A percentile compares a stretch with the other conserved stretches of the same genome.
These are phyloP conservation scores for Paratinospora sagittata DNA, from an alignment of 164 flowering plant genomes.

Conservation along the genomic window DNA sequence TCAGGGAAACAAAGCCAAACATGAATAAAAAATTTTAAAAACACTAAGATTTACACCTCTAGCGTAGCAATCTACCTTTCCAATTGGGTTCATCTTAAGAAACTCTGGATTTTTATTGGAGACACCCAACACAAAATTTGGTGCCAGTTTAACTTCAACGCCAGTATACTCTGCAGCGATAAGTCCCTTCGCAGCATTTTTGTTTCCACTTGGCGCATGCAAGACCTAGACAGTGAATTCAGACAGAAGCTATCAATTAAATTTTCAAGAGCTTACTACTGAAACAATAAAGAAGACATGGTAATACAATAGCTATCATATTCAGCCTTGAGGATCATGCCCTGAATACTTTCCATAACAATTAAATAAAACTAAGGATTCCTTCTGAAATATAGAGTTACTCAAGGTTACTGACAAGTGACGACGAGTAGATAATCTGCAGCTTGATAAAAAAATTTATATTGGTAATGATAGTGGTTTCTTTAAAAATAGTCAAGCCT, in stretches of 20 bases:
- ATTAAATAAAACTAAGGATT: too few species aligned
- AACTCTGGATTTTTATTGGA: too few species aligned
- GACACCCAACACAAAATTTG: slow-evolving; percentile 58
- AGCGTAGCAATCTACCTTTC: slow-evolving; percentile 40
- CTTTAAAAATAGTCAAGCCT: too few species aligned
- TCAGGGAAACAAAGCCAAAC: neutral
- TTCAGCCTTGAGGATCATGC: too few species aligned
- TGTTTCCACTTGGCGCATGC: slow-evolving; percentile 46
- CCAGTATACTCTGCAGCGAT: slow-evolving; percentile 67
- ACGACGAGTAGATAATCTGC: too few species aligned
- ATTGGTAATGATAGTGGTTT: too few species aligned
- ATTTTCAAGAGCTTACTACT: neutral
- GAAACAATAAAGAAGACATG: neutral
- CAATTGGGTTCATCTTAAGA: slow-evolving; percentile 82
- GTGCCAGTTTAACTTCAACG: slow-evolving; percentile 37
- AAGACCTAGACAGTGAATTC: slow-evolving; percentile 30
- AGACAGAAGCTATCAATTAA: neutral
- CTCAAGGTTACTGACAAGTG: too few species aligned
- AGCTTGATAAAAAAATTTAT: too few species aligned
- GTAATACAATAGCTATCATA: neutral
- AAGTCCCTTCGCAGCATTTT: slow-evolving; percentile 57
- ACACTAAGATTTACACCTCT: neutral
- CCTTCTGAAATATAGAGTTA: too few species aligned
- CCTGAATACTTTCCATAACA: too few species aligned
- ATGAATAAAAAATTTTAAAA: neutral